Base-by-base conservation (phyloP, 352 stramenopile genomes). In the Phytophthora megakarya region DNA sequence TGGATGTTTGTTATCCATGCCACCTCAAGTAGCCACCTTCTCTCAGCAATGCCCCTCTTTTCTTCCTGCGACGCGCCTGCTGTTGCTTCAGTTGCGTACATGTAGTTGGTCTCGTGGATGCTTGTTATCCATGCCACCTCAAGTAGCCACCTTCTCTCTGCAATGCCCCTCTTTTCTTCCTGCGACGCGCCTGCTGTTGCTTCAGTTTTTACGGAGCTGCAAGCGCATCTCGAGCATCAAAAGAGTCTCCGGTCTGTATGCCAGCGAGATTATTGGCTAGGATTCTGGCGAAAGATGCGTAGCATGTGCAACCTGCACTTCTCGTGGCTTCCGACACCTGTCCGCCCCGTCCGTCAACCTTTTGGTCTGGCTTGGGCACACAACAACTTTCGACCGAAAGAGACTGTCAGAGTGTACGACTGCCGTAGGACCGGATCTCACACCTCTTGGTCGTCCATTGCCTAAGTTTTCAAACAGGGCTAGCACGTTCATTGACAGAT, bases 191-290 rank as follows among this genome's bases (percentile, higher is more conserved):
- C 63, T 72, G 63, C 63, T 71, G 63, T 70, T 66, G 42, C 43
- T 61, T 66, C 26, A 57, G 63, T 22, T 72, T 71, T 53, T 72
- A 72, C 63, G 57, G 63, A 72, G 63, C 46, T 67, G 63, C 48
- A 54, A n/a, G 49, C 43, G 18, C 42, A 47, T 61, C 46, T 46
- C 23, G 35, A 59, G 46, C 47, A 50, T 51, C 46, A 42, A 69
- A 70, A 70, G 12, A 32, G 32, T 50, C 30, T 25, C 40, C 11
- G 11, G 6, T 44, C 32, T 49, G 42, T 45, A 55, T 62, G 32
- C 21, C 26, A 43, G 25, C 22, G 40, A 61, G 63, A 62, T 66
- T 71, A 26, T 46, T 44, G 43, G 46, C 37, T 40, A 6, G 57
- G 64, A 72, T 67, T 37, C 44, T 63, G 57, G 43, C 64, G 48